phyloP scores from a whole-genome alignment of 164 flowering plant species.

The Chimonanthus praecox region DNA sequence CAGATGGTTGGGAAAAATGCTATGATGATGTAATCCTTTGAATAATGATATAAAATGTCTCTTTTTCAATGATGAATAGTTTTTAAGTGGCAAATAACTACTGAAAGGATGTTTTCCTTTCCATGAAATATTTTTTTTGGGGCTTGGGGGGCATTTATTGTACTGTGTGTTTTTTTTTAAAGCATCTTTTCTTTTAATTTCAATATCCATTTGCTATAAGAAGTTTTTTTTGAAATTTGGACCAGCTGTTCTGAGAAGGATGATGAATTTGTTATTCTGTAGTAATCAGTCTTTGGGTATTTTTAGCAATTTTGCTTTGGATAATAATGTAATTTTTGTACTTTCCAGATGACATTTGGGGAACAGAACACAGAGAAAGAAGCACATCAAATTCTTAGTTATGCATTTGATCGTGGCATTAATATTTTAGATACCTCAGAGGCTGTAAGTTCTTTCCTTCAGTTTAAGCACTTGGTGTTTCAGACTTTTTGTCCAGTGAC shows the following conservation, averaged over 20 bases:
- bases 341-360: constrained; percentile 88
- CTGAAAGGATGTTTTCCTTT: neutral
- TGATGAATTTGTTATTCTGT: neutral
- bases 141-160: neutral
- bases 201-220: neutral
- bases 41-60: neutral
- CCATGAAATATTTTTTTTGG: neutral
- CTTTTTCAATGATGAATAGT: neutral
- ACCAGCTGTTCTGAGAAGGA: neutral
- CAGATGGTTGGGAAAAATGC: neutral
- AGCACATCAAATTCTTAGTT: constrained; percentile 78
- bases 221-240: neutral
- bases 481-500: too few relatives aligned
- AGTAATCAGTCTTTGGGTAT: too few relatives aligned
- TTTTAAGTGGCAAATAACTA: neutral
- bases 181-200: neutral
- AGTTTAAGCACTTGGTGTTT: neutral
- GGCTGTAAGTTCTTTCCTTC: constrained; percentile 41
- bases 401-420: constrained; percentile 77
- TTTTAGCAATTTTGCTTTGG: neutral
- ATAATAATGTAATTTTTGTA: neutral
- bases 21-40: neutral
- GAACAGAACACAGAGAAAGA: constrained; percentile 91
- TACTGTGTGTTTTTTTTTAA: too few relatives aligned
- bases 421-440: constrained; percentile 78